These are phyloP conservation scores for Backusella sp. DNA, from an alignment of 192 early-diverging fungal genomes.

Conservation along the genomic window DNA sequence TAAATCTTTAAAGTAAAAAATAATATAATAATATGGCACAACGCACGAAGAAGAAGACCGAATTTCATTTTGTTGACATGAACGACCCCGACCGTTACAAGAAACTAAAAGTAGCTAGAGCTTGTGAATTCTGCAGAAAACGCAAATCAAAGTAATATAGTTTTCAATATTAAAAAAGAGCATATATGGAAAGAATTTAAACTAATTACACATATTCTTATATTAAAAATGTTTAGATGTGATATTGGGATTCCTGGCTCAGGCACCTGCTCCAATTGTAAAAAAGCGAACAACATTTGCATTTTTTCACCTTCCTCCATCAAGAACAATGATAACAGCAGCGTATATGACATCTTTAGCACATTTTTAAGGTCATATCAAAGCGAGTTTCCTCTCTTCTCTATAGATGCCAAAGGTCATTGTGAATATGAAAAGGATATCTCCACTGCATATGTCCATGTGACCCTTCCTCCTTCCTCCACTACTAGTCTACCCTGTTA, in stretches of 20 bases:
- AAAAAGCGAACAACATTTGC: slow-evolving; percentile 7
- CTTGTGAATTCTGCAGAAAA: slow-evolving; percentile 28
- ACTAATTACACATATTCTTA: neutral
- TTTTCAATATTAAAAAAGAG: neutral
- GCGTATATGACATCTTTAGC: neutral
- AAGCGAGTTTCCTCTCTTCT: neutral
- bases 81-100: slow-evolving; percentile 30
- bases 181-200: neutral
- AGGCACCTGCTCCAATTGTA: slow-evolving; percentile 23
- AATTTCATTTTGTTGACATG: slow-evolving; percentile 30
- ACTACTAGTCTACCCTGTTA: neutral
- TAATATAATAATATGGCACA: neutral
- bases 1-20: neutral
- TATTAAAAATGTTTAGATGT: slow-evolving; percentile 15
- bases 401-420: slow-evolving; percentile 1
- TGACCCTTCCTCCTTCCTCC: neutral
- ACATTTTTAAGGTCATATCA: slow-evolving; percentile 1
- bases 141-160: slow-evolving; percentile 30
- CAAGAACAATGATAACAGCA: neutral
- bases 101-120: slow-evolving; percentile 23
- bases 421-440: slow-evolving; percentile 10
- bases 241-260: slow-evolving; percentile 22
- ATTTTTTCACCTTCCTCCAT: slow-evolving; percentile 8
- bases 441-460: neutral
- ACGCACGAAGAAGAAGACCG: neutral